Evolutionary conservation across 306 rosid genomes (phyloP).

Genomic region (Sindora glabra): DNA sequence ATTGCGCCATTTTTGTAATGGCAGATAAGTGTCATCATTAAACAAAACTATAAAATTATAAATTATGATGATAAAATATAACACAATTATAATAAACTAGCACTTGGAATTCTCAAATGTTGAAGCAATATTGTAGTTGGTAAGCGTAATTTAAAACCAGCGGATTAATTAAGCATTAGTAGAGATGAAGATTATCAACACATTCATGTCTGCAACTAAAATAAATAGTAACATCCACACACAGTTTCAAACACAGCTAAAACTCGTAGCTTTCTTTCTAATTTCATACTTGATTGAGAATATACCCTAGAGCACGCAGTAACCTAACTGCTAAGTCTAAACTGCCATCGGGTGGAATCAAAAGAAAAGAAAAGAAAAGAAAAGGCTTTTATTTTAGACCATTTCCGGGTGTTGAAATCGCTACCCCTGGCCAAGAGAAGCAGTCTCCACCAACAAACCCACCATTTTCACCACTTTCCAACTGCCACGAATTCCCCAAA

Average conservation of each 20-base stretch:
- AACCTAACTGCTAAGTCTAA: conserved; percentile 7
- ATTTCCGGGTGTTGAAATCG: conserved; percentile 79
- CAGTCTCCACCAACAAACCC: conserved; percentile 63
- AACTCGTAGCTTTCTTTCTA: conserved; percentile 1
- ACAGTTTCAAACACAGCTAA: neutral
- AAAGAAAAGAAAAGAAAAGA: neutral
- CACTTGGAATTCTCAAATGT: too few species aligned
- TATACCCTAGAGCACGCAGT: too few species aligned
- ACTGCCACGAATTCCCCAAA: conserved; percentile 60
- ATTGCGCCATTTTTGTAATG: too few species aligned
- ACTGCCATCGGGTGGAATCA: neutral
- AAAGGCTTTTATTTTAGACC: conserved; percentile 50
- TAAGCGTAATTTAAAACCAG: too few species aligned
- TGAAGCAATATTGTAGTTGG: too few species aligned
- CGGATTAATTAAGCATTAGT: too few species aligned
- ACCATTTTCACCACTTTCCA: conserved; percentile 54
- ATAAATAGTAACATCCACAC: neutral
- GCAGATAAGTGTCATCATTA: too few species aligned
- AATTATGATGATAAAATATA: too few species aligned
- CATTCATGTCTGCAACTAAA: too few species aligned
- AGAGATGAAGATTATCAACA: too few species aligned
- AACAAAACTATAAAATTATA: too few species aligned
- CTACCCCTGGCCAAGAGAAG: conserved; percentile 88
- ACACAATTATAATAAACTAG: too few species aligned
- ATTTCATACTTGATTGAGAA: neutral